Evolutionary conservation across 768 basidiomycete species (phyloP), one percentile per base, ranked within the genome.

Genomic region (Pleurotus eryngii): DNA sequence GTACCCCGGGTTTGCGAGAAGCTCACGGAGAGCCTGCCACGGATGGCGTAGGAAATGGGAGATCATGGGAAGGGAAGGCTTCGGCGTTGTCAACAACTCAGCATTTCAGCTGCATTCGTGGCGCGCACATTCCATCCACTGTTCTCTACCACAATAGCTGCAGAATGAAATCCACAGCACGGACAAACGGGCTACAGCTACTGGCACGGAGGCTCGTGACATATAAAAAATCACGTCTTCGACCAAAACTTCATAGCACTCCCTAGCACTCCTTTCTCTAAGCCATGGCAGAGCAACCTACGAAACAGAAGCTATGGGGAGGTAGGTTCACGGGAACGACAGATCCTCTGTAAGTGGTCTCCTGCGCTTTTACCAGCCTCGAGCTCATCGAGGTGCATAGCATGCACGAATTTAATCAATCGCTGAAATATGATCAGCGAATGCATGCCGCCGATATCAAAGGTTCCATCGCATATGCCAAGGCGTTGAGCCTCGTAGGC

Each of bases 381-480:
- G 62, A 47, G 55, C 59, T 49, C 60, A 56, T 60, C 49, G 63
- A 40, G 51, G 54, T 60, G 49, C 54, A 35, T 67, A 96, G 94
- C 46, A 98, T 98, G 96, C 93, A 97, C 72, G 90, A 86, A 27
- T 98, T 96, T 78, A 98, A 98, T 70, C 93, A 98, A 70, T 98
- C 95, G 22, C 79, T 99, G 63, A 86, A 83, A 61, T 99, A 98
- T 72, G 96, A 98, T 70, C 85, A 91, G 70, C 83, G 92, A 42
- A 98, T 99, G 95, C 84, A 95, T 68, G 82, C 84, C 8, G 94
- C 85, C 22, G 97, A 99, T 65, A 90, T 98, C 62, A 81, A 79
- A 56, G 96, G 96, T 1, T 98, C 96, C 15, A 95, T 97, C 67
- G 96, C 97, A 3, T 98, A 98, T 70, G 87, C 97, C 27, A 96